Base-by-base conservation (phyloP, 2,329 filamentous ascomycete genomes). In the Colletotrichum sidae region DNA sequence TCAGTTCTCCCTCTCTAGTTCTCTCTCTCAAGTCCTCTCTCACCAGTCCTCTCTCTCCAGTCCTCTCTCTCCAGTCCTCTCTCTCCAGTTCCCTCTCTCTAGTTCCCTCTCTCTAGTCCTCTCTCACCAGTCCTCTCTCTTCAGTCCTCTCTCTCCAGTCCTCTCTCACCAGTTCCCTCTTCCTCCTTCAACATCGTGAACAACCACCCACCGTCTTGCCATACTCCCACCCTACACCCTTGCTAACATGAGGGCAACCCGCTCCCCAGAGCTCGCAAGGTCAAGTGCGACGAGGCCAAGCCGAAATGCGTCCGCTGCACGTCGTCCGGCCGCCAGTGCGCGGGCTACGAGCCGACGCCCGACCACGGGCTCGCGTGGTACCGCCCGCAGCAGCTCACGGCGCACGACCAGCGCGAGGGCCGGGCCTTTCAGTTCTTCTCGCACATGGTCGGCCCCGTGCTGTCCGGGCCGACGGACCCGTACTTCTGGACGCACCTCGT, bases 221-320 rank as follows among this genome's bases (percentile, higher is more conserved):
- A 17, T 17, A 17, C 17, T 17, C 17, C 17, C 17, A 17, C 17
- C 17, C 17, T 17, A 49, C 33, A 34, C 33, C 17, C 12, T 34
- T 39, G 41, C 54, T 55, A 39, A 56, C 44, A n/a, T 13, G 17
- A 34, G n/a, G 11, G 2, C 52, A 34, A n/a, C 6, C 45, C 15
- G 37, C 33, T 42, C 4, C n/a, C 37, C 58, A 86, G 84, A 73
- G 80, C 84, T 50, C 82, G 85, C 58, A 84, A 84, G 65, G 80
- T 87, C 51, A 87, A 87, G 72, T 87, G 85, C 72, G 85, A 86
- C 67, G 85, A 87, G 72, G 76, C 73, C n/a, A 86, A 83, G 59
- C 85, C 85, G 2, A 76, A 73, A 44, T 88, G 86, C 69, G 73
- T 79, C 44, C 81, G 83, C 64, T 88, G 86, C 70, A 80, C 80